Conservation (phyloP, 148 eudicot genomes). For the Linanthus parryae region DNA sequence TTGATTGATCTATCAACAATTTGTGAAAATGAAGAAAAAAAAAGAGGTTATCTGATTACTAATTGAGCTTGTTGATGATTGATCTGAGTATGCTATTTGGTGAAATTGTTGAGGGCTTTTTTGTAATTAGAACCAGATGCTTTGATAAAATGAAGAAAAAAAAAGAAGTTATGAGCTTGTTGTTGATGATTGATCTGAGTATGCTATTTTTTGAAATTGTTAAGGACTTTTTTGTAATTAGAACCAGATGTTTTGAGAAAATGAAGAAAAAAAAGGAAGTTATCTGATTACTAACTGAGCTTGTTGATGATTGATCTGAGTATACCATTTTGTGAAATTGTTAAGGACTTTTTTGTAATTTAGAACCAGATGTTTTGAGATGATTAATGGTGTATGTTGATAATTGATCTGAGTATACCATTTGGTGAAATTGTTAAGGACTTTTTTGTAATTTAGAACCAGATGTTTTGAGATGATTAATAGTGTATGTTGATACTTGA, state of each 20-base stretch:
- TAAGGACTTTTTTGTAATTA: neutral
- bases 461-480: neutral
- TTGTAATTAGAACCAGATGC: no score
- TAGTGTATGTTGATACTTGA: conserved; percentile 8
- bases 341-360: neutral
- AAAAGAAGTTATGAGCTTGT: neutral
- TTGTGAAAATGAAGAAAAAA: neutral
- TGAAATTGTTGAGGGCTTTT: neutral
- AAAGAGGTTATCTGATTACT: neutral
- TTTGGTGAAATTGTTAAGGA: no score
- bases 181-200: neutral
- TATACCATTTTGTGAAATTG: neutral
- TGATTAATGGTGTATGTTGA: neutral
- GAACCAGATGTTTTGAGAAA: neutral
- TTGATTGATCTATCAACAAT: neutral
- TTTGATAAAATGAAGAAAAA: neutral
- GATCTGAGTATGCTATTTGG: neutral
- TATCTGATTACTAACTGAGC: neutral
- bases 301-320: neutral
- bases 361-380: neutral
- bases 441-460: neutral
- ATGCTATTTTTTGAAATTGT: neutral
- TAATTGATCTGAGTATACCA: neutral
- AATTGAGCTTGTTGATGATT: neutral
- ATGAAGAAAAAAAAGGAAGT: neutral